Conservation (phyloP, 768 basidiomycete species). For the Rhodotorula diobovata region DNA sequence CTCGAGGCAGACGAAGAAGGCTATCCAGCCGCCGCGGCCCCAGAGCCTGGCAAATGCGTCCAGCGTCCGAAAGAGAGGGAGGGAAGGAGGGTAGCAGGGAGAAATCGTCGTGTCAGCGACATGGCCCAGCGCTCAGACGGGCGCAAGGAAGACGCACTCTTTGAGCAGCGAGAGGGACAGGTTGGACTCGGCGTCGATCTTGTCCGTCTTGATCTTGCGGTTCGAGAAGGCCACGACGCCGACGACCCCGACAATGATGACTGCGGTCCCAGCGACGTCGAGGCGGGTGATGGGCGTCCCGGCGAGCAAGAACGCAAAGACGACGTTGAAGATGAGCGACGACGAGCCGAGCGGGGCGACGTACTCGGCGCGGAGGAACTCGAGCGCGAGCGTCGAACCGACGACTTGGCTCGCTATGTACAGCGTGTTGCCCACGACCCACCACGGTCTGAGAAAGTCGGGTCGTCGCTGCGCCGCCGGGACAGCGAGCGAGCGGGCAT, state of each 20-base stretch:
- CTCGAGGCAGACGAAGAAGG: constrained; percentile 77
- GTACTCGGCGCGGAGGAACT: constrained; percentile 81
- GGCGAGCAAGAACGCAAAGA: constrained; percentile 68
- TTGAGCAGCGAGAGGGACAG: constrained; percentile 68
- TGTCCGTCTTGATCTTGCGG: constrained; percentile 54
- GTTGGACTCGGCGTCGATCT: constrained; percentile 64
- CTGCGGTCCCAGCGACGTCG: constrained; percentile 81
- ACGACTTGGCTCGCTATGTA: constrained; percentile 87
- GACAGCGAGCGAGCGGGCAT: constrained; percentile 69
- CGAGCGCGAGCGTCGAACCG: constrained; percentile 77
- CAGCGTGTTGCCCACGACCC: constrained; percentile 65
- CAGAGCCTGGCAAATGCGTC: no score
- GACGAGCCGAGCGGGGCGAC: constrained; percentile 92
- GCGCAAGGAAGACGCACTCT: no score
- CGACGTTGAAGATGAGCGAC: constrained; percentile 90
- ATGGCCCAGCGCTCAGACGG: no score
- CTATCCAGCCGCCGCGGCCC: constrained; percentile 83
- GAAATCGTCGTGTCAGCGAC: no score
- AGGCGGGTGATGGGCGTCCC: constrained; percentile 76
- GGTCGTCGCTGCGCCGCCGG: constrained; percentile 69
- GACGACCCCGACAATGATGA: constrained; percentile 76
- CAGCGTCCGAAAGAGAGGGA: no score
- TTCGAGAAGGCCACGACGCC: constrained; percentile 53
- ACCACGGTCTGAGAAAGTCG: constrained; percentile 78
- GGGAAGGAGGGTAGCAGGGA: no score